Base-by-base conservation (phyloP, 2,329 filamentous ascomycete species). In the Colletotrichum scovillei region DNA sequence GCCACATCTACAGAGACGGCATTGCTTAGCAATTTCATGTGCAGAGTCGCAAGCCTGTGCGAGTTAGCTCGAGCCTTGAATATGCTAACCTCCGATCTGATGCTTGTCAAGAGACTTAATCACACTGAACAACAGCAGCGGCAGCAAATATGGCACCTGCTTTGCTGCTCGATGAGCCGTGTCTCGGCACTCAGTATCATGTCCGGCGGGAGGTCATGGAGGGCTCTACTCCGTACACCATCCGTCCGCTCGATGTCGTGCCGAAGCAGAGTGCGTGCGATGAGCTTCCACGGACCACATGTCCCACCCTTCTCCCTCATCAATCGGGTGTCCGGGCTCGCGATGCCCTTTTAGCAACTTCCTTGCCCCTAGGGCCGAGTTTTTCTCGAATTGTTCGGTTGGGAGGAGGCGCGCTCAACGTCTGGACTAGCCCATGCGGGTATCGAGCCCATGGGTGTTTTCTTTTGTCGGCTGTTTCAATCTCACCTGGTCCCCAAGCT, bases 311-410 rank as follows among this genome's bases (percentile, higher is more conserved):
- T 42, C 22, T 32, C 24, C 9, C 30, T 38, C 32, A 5, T 53
- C 60, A 22, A 16, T 53, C 8, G 62, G 35, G 16, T n/a, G 19
- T 26, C 22, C 22, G 52, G 67, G 56, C 66, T 35, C 59, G 16
- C 12, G 24, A 38, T 46, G 70, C 28, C 60, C 59, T 49, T 73
- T 60, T 35, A 70, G 55, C 60, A 38, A 55, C 56, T 70, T 70
- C 70, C 67, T 67, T 70, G 70, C 67, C 9, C 38, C 66, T 22
- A 12, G 32, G 16, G 60, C n/a, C 55, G 60, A 67, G 32, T 14
- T 11, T n/a, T 70, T 73, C 70, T 73, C 69, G 66, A 72, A 69
- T 46, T 63, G 11, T 72, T 69, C 66, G 65, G 28, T 38, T 64
- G 30, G 14, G 42, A 53, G 30, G 30, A 30, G 59, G 38, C 5